Conservation (phyloP, 2,329 filamentous ascomycete genomes). For the Tolypocladium amazonense region DNA sequence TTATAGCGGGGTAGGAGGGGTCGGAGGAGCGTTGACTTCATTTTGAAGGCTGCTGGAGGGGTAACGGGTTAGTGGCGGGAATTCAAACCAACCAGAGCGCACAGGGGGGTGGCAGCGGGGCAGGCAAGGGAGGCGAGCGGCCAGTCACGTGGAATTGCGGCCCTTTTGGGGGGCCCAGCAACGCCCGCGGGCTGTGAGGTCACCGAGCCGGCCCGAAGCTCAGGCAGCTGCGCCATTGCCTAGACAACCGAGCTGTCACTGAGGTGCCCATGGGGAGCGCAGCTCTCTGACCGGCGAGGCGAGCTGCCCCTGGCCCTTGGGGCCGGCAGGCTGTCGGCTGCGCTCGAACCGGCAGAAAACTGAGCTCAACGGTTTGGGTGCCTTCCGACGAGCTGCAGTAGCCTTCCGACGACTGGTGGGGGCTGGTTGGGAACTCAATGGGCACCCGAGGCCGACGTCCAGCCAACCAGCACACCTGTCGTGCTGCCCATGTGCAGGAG, state of each 20-base stretch:
- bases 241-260: not conserved
- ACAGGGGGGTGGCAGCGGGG: constrained; percentile 9
- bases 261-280: not conserved
- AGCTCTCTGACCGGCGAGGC: not conserved
- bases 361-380: not conserved
- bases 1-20: constrained; percentile 36
- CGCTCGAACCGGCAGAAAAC: not conserved
- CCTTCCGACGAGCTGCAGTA: not conserved
- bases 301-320: not conserved
- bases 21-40: constrained; percentile 33
- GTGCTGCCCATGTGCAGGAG: not conserved
- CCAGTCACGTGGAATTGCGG: constrained; percentile 17
- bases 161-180: not conserved
- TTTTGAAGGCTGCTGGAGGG: constrained; percentile 31
- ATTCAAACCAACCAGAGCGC: constrained; percentile 14
- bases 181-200: not conserved
- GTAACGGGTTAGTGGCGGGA: constrained; percentile 25
- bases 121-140: constrained; percentile 1
- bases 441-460: not conserved
- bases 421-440: not conserved
- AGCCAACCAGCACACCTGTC: not conserved
- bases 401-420: not conserved
- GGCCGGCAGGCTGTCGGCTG: not conserved
- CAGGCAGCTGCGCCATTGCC: not conserved
- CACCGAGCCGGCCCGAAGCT: not conserved